Conservation (phyloP, 2,329 filamentous ascomycete genomes). For the Dendryphion nanum region DNA sequence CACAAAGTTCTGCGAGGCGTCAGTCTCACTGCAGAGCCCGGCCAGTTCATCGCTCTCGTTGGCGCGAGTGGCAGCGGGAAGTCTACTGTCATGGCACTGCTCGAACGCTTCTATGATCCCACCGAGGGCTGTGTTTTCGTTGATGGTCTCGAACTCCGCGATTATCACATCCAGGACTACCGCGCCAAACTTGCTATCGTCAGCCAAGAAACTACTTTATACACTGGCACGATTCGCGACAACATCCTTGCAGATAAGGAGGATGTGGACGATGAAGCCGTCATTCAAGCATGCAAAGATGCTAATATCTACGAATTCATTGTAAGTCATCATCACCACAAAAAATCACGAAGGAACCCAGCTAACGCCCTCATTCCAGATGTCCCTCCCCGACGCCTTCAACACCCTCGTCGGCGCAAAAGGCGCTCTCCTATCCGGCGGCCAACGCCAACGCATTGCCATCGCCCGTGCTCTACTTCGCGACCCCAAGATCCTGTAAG, state of each 20-base stretch:
- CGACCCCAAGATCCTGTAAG: conserved; percentile 87
- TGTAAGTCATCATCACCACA: conserved; percentile 9
- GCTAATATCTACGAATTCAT: conserved; percentile 40
- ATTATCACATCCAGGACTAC: conserved; percentile 78
- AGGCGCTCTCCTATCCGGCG: conserved; percentile 64
- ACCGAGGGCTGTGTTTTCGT: conserved; percentile 76
- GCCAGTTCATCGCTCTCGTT: conserved; percentile 84
- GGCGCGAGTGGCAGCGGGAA: conserved; percentile 96
- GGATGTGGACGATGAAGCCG: conserved; percentile 66
- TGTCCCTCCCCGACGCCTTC: conserved; percentile 64
- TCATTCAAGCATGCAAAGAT: conserved; percentile 79
- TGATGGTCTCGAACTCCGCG: conserved; percentile 78
- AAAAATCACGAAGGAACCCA: too few relatives aligned
- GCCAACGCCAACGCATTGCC: conserved; percentile 92
- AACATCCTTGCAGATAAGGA: conserved; percentile 70
- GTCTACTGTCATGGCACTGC: conserved; percentile 83
- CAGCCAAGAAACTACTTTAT: conserved; percentile 90
- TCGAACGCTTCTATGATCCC: conserved; percentile 95
- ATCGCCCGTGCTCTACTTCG: conserved; percentile 92
- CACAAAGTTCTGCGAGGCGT: conserved; percentile 89
- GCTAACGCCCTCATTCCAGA: conserved; percentile 13
- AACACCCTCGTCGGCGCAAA: conserved; percentile 83
- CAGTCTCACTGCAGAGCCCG: conserved; percentile 69
- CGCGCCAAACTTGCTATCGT: conserved; percentile 85
- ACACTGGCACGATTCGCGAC: conserved; percentile 87